Conservation (phyloP, 164 flowering plant species). For the Tetrastigma voinierianum region DNA sequence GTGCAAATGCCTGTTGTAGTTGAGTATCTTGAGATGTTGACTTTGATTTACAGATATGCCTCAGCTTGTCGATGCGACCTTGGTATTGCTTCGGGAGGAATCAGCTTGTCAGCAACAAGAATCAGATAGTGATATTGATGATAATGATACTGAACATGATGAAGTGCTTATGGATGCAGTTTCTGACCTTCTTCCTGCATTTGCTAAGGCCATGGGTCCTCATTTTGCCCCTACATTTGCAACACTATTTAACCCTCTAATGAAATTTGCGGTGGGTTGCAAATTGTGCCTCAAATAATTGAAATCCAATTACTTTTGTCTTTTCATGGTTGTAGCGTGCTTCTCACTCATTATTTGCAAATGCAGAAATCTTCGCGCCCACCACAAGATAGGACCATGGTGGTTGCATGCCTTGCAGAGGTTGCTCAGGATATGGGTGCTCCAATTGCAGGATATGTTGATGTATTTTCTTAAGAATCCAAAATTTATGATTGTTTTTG, state of each 20-base stretch:
- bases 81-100: slow-evolving; percentile 67
- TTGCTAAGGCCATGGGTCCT: slow-evolving; percentile 93
- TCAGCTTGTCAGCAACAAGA: slow-evolving; percentile 85
- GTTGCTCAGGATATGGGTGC: slow-evolving; percentile 97
- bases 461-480: slow-evolving; percentile 44
- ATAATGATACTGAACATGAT: slow-evolving; percentile 77
- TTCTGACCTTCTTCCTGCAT: slow-evolving; percentile 93
- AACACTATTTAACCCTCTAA: slow-evolving; percentile 75
- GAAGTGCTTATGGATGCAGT: slow-evolving; percentile 99
- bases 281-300: not conserved
- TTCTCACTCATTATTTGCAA: slow-evolving; percentile 11
- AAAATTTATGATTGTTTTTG: not conserved
- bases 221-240: slow-evolving; percentile 82
- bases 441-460: slow-evolving; percentile 80
- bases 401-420: slow-evolving; percentile 97
- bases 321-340: not conserved
- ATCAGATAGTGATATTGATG: slow-evolving; percentile 78
- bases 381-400: slow-evolving; percentile 94
- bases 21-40: not conserved
- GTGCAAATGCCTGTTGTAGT: not conserved
- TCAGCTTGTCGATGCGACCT: slow-evolving; percentile 76
- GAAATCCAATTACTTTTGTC: not conserved
- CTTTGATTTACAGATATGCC: slow-evolving; percentile 55
- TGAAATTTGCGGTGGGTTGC: slow-evolving; percentile 87
- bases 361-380: slow-evolving; percentile 84